Evolutionary conservation across 116 monocot species (phyloP), one percentile per base, ranked within the genome.

Genomic region (Posidonia oceanica): DNA sequence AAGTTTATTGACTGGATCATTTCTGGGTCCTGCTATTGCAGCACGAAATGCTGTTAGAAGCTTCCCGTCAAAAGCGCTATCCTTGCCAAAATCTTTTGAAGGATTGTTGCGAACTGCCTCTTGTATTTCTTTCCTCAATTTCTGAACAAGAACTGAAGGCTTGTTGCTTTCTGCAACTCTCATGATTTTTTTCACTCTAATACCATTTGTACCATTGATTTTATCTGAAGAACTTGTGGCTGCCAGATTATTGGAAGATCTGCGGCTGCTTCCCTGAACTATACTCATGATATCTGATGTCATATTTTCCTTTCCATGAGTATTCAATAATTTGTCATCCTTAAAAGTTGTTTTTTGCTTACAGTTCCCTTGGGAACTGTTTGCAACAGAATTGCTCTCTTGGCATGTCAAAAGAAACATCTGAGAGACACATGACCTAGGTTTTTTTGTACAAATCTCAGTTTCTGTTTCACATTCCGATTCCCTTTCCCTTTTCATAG

Each of bases 171-270:
- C 78, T 70, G 62, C 77, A 72, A 54, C 75, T 69, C 82, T 86
- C 83, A 97, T 73, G n/a, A 97, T 97, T 78, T 91, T 97, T 79
- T 91, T 97, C 63, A 91, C 75, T 72, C 92, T 88, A 57, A 83
- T 62, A n/a, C 88, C 84, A 82, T 63, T 42, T 71, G 78, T 53
- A 64, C 62, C 44, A 64, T 85, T 58, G 7, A 39, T 59, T 72
- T 55, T 84, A 59, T 69, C 71, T 54, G 51, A 13, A 79, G 40
- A n/a, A 13, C 53, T 77, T 36, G 20, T 64, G 21, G 42, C 22
- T 56, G 23, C 72, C 44, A 41, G 18, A 44, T 39, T 52, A 52
- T 11, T 60, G 21, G 67, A 67, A 23, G 71, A 74, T 70, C 10
- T 72, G 29, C 66, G 38, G 8, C 74, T 36, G 36, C 36, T 40